phyloP scores from a whole-genome alignment of 768 basidiomycete genomes.

The Phallus indusiatus region DNA sequence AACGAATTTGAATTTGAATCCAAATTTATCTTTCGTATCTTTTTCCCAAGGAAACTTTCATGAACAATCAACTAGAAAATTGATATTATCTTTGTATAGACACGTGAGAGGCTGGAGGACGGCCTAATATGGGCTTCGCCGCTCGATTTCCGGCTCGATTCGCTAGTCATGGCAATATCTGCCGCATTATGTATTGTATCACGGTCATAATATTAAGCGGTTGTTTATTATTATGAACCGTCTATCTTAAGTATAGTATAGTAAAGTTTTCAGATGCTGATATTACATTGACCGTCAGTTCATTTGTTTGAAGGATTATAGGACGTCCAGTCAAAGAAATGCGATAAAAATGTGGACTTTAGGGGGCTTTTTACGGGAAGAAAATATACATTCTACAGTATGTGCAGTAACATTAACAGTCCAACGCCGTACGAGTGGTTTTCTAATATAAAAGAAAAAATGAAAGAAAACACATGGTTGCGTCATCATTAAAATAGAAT shows the following conservation, averaged over 20 bases:
- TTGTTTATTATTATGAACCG: too few species aligned
- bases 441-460: background rate
- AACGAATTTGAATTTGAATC: background rate
- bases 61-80: background rate
- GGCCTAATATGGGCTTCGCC: background rate
- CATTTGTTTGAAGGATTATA: too few species aligned
- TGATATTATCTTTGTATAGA: background rate
- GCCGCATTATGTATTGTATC: too few species aligned
- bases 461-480: background rate
- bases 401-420: background rate
- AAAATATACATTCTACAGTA: background rate
- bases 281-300: too few species aligned
- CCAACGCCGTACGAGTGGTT: background rate
- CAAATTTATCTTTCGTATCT: too few species aligned
- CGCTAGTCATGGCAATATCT: too few species aligned
- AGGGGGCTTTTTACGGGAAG: background rate
- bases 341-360: background rate
- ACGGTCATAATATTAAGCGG: too few species aligned
- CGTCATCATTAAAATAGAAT: background rate
- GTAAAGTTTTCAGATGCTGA: too few species aligned
- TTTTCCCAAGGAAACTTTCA: background rate
- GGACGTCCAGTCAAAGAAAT: too few species aligned
- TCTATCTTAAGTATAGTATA: too few species aligned
- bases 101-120: background rate
- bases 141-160: too few species aligned